A percentile compares a stretch with the other conserved stretches of the same genome.
Evolutionary conservation across 192 early-diverging fungal species (phyloP).

Genomic region (Allomyces javanicus): DNA sequence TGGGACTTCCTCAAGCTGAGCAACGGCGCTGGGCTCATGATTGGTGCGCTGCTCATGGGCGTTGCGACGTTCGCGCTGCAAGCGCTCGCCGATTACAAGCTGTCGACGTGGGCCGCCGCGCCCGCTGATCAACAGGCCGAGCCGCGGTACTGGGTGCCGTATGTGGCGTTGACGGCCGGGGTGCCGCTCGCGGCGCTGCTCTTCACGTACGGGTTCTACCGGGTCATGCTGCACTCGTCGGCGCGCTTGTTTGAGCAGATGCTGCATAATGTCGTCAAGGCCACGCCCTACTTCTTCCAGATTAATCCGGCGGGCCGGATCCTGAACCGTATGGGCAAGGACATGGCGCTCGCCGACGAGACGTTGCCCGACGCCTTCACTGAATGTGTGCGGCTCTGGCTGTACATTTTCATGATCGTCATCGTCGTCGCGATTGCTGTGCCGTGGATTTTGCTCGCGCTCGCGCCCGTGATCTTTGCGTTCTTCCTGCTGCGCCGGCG

Average conservation of each 20-base stretch:
- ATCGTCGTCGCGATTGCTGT: slow-evolving; percentile 32
- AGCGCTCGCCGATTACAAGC: not conserved
- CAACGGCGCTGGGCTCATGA: too few species aligned
- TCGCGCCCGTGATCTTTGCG: slow-evolving; percentile 19
- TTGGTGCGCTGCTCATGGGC: not conserved
- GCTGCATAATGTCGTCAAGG: slow-evolving; percentile 14
- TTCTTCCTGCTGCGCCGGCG: slow-evolving; percentile 34
- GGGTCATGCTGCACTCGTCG: not conserved
- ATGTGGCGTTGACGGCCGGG: too few species aligned
- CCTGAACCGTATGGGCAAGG: slow-evolving; percentile 72
- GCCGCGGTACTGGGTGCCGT: too few species aligned
- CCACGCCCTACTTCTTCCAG: slow-evolving; percentile 37
- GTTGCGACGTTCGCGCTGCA: not conserved
- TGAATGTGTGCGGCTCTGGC: slow-evolving; percentile 33
- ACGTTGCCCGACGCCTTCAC: slow-evolving; percentile 23
- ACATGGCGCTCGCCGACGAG: slow-evolving; percentile 68
- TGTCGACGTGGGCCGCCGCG: not conserved
- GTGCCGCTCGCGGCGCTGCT: too few species aligned
- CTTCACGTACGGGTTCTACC: too few species aligned
- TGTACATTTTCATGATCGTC: slow-evolving; percentile 52
- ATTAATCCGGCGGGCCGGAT: slow-evolving; percentile 34
- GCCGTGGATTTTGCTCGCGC: slow-evolving; percentile 39
- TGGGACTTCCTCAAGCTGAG: too few species aligned
- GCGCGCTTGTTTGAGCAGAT: not conserved
- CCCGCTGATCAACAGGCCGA: not conserved